Percentiles rank a stretch among this genome's conserved stretches.
These are phyloP conservation scores for Leptographium galeiforme DNA, from an alignment of 2,329 filamentous ascomycete species.

Conservation along the genomic window DNA sequence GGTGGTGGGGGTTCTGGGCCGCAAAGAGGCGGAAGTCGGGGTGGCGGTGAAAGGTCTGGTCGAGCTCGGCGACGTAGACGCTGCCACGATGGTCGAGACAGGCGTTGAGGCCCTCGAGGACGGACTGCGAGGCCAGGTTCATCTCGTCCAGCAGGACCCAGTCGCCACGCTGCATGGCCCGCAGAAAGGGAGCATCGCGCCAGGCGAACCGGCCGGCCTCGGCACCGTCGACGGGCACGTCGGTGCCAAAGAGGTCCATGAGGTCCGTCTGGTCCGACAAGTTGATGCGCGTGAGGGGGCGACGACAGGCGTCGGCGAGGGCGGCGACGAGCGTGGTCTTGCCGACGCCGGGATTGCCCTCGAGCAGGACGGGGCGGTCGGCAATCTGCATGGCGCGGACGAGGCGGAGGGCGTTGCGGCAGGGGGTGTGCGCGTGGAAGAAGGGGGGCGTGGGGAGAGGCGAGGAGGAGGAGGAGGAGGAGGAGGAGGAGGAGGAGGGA, in stretches of 20 bases:
- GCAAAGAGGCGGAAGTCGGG: constrained; percentile 89
- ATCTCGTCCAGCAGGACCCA: constrained; percentile 98
- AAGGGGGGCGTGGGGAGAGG: constrained; percentile 42
- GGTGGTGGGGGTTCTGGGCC: constrained; percentile 93
- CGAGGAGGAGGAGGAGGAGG: neutral
- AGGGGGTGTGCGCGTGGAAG: constrained; percentile 80
- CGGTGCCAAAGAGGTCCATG: constrained; percentile 93
- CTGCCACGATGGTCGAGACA: constrained; percentile 94
- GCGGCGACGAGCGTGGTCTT: constrained; percentile 91
- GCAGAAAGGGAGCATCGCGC: constrained; percentile 89
- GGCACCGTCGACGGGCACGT: constrained; percentile 89
- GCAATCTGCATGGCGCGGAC: constrained; percentile 75
- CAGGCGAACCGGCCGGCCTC: constrained; percentile 84
- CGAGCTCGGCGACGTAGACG: constrained; percentile 88
- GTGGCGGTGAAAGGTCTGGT: constrained; percentile 85
- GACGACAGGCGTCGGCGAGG: constrained; percentile 65
- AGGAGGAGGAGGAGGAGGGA: neutral
- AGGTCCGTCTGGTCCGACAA: constrained; percentile 95
- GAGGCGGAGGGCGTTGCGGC: constrained; percentile 79
- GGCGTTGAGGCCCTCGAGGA: constrained; percentile 89
- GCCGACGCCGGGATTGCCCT: constrained; percentile 94
- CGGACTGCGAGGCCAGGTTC: constrained; percentile 94
- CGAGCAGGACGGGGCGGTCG: constrained; percentile 75
- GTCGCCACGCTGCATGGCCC: constrained; percentile 90
- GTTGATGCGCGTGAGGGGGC: constrained; percentile 83